Base-by-base conservation (phyloP, 495 filamentous ascomycete genomes). In the Annulohypoxylon nitens region DNA sequence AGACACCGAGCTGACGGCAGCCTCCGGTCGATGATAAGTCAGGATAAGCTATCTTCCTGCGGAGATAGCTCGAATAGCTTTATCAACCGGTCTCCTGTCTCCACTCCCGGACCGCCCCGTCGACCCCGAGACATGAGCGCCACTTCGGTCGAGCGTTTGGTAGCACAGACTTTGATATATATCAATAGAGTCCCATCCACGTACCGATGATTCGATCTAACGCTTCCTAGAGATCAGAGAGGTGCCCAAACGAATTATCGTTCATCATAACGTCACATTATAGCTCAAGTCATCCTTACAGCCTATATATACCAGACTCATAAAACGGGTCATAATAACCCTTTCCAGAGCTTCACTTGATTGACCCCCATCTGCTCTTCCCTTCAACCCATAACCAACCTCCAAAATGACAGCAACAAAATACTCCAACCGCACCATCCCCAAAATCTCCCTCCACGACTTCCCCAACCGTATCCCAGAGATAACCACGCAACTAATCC, bases 381-480 rank as follows among this genome's bases (percentile, higher is more conserved):
- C 30, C 30, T 30, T 6, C 30, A 30, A 30, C 30, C 30, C 30
- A 30, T 1, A 30, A 1, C 0, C 30, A 26, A 2, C 48, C 48
- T 25, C 48, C 25, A 53, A 26, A 26, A 83, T 81, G 76, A 55
- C 77, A 53, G 54, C 78, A 64, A 86, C 86, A 41, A 78, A 78
- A 68, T 86, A 87, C 59, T 74, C 81, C 43, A 75, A 82, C 57
- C 83, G 88, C 9, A 75, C 73, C 2, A 88, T 91, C 69, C 88
- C 88, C 16, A 83, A 82, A 39, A 90, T 92, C 79, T 90, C 88
- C 2, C 80, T 91, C 11, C 79, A 76, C 41, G 80, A 89, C 76
- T 90, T 89, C 76, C 77, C 83, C 25, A 51, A 71, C 18, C 84
- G 89, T 16, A 84, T 87, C 71, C 84, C 85, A 48, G 77, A 83